Conservation (phyloP, 2,329 filamentous ascomycete species). For the Westerdykella sp. region DNA sequence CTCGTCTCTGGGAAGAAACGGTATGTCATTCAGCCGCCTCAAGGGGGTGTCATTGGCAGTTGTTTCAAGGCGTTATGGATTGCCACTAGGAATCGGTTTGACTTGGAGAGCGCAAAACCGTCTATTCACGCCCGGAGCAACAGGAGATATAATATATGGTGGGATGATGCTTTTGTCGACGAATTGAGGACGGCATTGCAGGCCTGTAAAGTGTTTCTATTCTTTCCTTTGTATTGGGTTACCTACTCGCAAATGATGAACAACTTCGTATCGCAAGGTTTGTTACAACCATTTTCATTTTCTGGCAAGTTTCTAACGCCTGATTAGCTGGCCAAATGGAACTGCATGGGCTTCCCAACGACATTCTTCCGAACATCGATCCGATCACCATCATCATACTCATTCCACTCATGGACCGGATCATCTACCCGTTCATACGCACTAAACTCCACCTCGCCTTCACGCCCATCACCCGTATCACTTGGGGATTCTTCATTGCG, state of each 20-base stretch:
- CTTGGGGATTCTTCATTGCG: conserved; percentile 49
- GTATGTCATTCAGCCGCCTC: conserved; percentile 35
- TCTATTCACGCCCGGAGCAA: conserved; percentile 43
- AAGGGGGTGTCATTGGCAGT: conserved; percentile 33
- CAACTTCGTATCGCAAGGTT: conserved; percentile 45
- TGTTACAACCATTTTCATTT: not conserved
- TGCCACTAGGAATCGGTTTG: conserved; percentile 46
- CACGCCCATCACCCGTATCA: conserved; percentile 48
- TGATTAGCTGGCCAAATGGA: conserved; percentile 40
- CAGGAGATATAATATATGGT: conserved; percentile 41
- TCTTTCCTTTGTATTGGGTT: conserved; percentile 45
- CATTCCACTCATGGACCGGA: conserved; percentile 41
- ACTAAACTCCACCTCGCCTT: conserved; percentile 37
- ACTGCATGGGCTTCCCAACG: conserved; percentile 43
- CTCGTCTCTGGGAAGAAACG: conserved; percentile 30
- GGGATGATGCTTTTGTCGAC: conserved; percentile 66
- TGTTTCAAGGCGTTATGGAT: conserved; percentile 56
- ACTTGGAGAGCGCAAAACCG: conserved; percentile 58
- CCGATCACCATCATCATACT: conserved; percentile 43
- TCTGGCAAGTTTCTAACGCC: not conserved
- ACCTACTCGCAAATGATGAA: conserved; percentile 43
- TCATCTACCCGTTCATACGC: conserved; percentile 43
- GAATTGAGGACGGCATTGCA: conserved; percentile 60
- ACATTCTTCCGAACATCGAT: conserved; percentile 45
- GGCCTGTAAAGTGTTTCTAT: conserved; percentile 63